These are phyloP conservation scores for Colletotrichum magnum DNA, from an alignment of 2,329 filamentous ascomycete species.

Conservation along the genomic window DNA sequence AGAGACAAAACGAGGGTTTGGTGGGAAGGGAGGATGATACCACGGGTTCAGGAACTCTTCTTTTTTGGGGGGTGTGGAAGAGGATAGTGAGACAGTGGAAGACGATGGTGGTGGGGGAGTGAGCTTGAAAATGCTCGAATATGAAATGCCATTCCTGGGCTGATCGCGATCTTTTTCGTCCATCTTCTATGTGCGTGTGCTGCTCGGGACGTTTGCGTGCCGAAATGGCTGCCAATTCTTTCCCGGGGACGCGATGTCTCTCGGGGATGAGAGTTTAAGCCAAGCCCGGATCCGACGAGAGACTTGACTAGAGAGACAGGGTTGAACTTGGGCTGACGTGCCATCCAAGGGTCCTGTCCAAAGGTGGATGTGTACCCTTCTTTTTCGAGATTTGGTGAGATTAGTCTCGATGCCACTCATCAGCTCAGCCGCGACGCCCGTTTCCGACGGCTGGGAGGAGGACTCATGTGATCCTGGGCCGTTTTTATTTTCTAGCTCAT, in stretches of 20 bases:
- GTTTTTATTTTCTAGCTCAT: too few relatives aligned
- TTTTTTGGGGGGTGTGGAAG: background rate
- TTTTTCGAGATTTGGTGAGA: background rate
- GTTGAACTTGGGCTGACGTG: too few relatives aligned
- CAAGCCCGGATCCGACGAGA: background rate
- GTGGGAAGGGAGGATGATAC: constrained; percentile 39
- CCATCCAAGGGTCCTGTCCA: background rate
- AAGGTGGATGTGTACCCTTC: background rate
- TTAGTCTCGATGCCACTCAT: too few relatives aligned
- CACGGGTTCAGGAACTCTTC: constrained; percentile 25
- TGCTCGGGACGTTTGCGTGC: too few relatives aligned
- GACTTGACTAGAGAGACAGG: background rate
- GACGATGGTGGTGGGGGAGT: background rate
- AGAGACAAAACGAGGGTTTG: background rate
- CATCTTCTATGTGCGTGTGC: background rate
- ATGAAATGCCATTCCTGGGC: constrained; percentile 38
- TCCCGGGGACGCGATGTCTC: background rate
- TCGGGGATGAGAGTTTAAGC: background rate
- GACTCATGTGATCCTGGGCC: too few relatives aligned
- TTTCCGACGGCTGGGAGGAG: too few relatives aligned
- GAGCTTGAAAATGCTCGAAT: constrained; percentile 38
- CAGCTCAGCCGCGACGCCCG: too few relatives aligned
- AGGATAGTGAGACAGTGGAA: constrained; percentile 14
- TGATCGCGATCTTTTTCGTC: constrained; percentile 1
- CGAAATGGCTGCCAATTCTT: too few relatives aligned